Evolutionary conservation across 2,329 filamentous ascomycete genomes (phyloP).

Genomic region (Penicillium capsulatum): DNA sequence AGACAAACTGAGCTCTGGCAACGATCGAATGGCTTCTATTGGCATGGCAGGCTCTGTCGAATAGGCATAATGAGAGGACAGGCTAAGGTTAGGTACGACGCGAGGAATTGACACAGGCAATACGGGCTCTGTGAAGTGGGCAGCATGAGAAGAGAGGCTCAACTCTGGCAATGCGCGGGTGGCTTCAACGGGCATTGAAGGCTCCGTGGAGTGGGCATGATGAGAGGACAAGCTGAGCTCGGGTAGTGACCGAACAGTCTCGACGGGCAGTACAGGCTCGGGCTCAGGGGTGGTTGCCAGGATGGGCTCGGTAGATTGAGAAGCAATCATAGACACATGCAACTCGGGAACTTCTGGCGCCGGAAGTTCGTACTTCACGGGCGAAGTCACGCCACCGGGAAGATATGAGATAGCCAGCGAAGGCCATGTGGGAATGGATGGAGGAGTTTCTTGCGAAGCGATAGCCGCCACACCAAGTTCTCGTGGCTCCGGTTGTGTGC

Average conservation of each 20-base stretch:
- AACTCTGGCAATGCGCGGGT: slow-evolving; percentile 16
- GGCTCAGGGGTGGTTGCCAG: slow-evolving; percentile 20
- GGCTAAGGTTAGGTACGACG: slow-evolving; percentile 8
- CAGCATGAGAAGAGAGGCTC: slow-evolving; percentile 17
- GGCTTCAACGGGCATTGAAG: slow-evolving; percentile 8
- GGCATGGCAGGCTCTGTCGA: slow-evolving; percentile 21
- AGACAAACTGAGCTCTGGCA: slow-evolving; percentile 28
- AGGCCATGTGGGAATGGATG: slow-evolving; percentile 41
- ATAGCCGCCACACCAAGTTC: slow-evolving; percentile 33
- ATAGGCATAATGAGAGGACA: slow-evolving; percentile 23
- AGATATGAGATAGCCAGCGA: slow-evolving; percentile 34
- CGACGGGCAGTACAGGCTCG: slow-evolving; percentile 17
- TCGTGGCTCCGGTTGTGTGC: slow-evolving; percentile 17
- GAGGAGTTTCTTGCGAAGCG: slow-evolving; percentile 33
- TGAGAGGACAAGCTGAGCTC: slow-evolving; percentile 21
- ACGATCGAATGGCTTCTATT: slow-evolving; percentile 7
- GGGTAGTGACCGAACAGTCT: slow-evolving; percentile 11
- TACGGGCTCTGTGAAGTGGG: slow-evolving; percentile 13
- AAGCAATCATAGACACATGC: slow-evolving; percentile 28
- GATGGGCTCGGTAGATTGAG: slow-evolving; percentile 21
- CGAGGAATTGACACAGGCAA: neutral
- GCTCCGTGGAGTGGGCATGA: slow-evolving; percentile 18
- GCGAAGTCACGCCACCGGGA: slow-evolving; percentile 28
- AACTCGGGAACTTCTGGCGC: slow-evolving; percentile 20
- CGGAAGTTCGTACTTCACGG: slow-evolving; percentile 23